phyloP scores from a whole-genome alignment of 202 grass and related monocot species.

The Brachypodium distachyon region DNA sequence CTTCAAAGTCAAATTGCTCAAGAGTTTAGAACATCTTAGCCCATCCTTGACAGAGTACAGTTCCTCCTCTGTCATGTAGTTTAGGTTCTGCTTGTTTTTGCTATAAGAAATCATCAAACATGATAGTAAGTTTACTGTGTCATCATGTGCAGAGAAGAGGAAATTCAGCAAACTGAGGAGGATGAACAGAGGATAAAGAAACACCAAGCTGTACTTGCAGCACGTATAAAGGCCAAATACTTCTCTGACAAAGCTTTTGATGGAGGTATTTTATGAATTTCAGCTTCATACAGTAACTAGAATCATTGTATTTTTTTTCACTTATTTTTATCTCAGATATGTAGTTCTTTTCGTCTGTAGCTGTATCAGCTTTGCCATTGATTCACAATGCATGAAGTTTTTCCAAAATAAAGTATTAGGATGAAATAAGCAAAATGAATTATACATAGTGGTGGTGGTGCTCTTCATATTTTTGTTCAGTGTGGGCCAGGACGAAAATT shows the following conservation, averaged over 20 bases:
- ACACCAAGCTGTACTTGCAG: conserved; percentile 50
- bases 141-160: conserved; percentile 40
- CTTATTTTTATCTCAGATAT: not conserved
- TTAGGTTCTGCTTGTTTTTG: conserved; percentile 14
- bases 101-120: conserved; percentile 11
- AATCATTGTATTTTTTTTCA: not conserved
- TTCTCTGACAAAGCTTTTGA: conserved; percentile 64
- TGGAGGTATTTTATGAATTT: conserved; percentile 40
- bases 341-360: not conserved
- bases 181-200: conserved; percentile 52
- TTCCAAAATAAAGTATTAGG: not conserved
- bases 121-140: not conserved
- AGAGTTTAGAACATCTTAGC: conserved; percentile 14
- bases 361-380: not conserved
- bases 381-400: not conserved
- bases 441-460: not conserved
- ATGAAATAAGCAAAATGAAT: not conserved
- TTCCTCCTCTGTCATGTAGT: conserved; percentile 2
- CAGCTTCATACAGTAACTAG: not conserved
- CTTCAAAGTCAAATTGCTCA: not conserved
- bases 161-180: conserved; percentile 35
- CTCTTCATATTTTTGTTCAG: not conserved
- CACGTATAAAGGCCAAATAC: conserved; percentile 51
- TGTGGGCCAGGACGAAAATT: not conserved
- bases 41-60: not conserved